A percentile compares a stretch with the other conserved stretches of the same genome.
phyloP scores from a whole-genome alignment of 768 basidiomycete species.

The Astraeus odoratus region DNA sequence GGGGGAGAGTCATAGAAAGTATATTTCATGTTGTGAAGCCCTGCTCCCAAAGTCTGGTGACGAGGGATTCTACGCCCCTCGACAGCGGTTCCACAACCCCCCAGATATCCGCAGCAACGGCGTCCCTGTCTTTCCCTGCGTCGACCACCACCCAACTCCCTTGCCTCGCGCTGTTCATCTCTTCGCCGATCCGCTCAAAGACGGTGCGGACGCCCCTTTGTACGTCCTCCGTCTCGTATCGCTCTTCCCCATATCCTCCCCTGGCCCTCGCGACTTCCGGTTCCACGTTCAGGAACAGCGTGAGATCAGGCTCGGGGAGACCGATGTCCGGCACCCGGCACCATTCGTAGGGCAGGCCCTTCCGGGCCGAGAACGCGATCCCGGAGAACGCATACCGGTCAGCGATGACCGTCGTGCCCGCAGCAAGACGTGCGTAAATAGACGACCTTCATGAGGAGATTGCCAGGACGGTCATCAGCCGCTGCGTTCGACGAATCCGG shows the following conservation, averaged over 20 bases:
- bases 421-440: constrained; percentile 51
- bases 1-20: constrained; percentile 5
- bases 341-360: constrained; percentile 71
- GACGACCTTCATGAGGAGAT: constrained; percentile 42
- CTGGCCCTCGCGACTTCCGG: constrained; percentile 61
- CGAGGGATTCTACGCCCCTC: constrained; percentile 30
- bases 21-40: neutral
- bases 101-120: constrained; percentile 55
- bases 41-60: constrained; percentile 47
- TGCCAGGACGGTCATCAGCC: too few relatives aligned
- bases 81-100: constrained; percentile 36
- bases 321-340: constrained; percentile 80
- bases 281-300: constrained; percentile 78
- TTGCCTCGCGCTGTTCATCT: constrained; percentile 32
- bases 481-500: neutral
- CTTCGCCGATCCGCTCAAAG: constrained; percentile 51
- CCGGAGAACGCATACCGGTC: constrained; percentile 98
- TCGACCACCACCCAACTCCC: constrained; percentile 51
- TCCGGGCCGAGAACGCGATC: constrained; percentile 77
- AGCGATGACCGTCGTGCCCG: constrained; percentile 72
- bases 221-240: constrained; percentile 79
- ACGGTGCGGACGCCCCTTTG: constrained; percentile 57
- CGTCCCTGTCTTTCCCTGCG: constrained; percentile 44
- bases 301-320: constrained; percentile 85
- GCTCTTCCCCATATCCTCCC: constrained; percentile 79